These are phyloP conservation scores for Tilletia walkeri DNA, from an alignment of 1,284 basidiomycete genomes.

Conservation along the genomic window DNA sequence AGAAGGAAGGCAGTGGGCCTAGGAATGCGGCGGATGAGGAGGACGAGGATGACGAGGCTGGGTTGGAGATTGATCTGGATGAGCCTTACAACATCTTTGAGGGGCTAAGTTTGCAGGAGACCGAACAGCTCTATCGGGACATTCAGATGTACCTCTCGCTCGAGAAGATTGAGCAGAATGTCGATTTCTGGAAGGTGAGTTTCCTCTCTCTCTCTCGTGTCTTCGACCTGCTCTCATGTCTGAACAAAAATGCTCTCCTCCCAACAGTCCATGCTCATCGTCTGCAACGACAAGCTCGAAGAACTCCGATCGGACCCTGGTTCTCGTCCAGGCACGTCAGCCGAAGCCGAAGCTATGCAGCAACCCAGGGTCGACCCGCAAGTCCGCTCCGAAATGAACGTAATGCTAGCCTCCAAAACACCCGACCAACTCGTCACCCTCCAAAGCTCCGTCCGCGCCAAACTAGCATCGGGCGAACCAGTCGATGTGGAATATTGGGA, in stretches of 20 bases:
- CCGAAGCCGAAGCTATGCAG: slow-evolving; percentile 59
- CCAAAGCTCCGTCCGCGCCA: slow-evolving; percentile 81
- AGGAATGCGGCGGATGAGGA: slow-evolving; percentile 59
- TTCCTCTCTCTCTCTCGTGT: slow-evolving; percentile 16
- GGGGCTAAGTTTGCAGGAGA: slow-evolving; percentile 80
- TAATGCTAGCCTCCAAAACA: slow-evolving; percentile 44
- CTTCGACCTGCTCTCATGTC: not conserved
- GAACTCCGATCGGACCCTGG: slow-evolving; percentile 70
- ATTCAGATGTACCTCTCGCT: slow-evolving; percentile 87
- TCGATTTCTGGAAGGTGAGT: slow-evolving; percentile 94
- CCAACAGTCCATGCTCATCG: slow-evolving; percentile 84
- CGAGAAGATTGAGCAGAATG: slow-evolving; percentile 78
- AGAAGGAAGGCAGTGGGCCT: slow-evolving; percentile 58
- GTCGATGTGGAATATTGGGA: slow-evolving; percentile 99
- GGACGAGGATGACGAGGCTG: slow-evolving; percentile 75
- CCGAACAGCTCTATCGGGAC: slow-evolving; percentile 88
- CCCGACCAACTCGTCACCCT: slow-evolving; percentile 73
- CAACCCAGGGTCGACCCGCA: slow-evolving; percentile 37
- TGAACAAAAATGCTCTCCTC: too few species aligned
- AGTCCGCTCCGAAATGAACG: slow-evolving; percentile 44
- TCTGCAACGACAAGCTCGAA: slow-evolving; percentile 89
- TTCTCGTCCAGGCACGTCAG: slow-evolving; percentile 52
- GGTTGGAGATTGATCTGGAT: slow-evolving; percentile 94
- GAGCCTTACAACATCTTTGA: slow-evolving; percentile 97
- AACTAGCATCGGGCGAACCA: slow-evolving; percentile 85